Percentiles rank a stretch among this genome's conserved stretches.
These are phyloP conservation scores for Raffaelea deltoideospora DNA, from an alignment of 2,329 filamentous ascomycete species.

Conservation along the genomic window DNA sequence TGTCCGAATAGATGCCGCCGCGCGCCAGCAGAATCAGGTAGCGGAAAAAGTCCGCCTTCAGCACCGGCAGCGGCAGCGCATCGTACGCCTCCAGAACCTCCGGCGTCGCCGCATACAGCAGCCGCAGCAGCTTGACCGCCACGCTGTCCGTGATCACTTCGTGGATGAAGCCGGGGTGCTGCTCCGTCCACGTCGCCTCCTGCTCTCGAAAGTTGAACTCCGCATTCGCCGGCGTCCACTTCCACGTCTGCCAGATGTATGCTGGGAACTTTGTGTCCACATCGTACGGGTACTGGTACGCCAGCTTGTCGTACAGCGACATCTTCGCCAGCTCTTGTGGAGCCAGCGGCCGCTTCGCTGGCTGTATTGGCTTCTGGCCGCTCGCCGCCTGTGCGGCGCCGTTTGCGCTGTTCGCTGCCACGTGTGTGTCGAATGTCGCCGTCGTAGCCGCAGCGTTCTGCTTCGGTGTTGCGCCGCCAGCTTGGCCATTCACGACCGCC, in stretches of 20 bases:
- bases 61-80: slow-evolving; percentile 55
- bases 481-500: no score
- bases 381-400: slow-evolving; percentile 5
- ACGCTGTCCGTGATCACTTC: slow-evolving; percentile 92
- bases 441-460: slow-evolving; percentile 3
- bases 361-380: slow-evolving; percentile 45
- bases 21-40: slow-evolving; percentile 52
- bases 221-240: slow-evolving; percentile 61
- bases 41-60: slow-evolving; percentile 68
- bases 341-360: slow-evolving; percentile 20
- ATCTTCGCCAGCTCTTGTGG: slow-evolving; percentile 55
- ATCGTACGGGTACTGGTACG: slow-evolving; percentile 90
- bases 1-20: slow-evolving; percentile 66
- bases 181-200: slow-evolving; percentile 77
- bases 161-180: slow-evolving; percentile 85
- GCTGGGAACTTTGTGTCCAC: slow-evolving; percentile 79
- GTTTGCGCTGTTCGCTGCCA: not conserved
- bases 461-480: slow-evolving; percentile 10
- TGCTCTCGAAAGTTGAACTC: slow-evolving; percentile 69
- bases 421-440: no score
- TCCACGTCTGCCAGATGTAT: slow-evolving; percentile 99
- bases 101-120: slow-evolving; percentile 73
- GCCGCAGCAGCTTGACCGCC: slow-evolving; percentile 62
- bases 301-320: slow-evolving; percentile 65
- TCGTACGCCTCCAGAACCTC: slow-evolving; percentile 66